These are phyloP conservation scores for Colletotrichum lupini DNA, from an alignment of 2,329 filamentous ascomycete species.

Conservation along the genomic window DNA sequence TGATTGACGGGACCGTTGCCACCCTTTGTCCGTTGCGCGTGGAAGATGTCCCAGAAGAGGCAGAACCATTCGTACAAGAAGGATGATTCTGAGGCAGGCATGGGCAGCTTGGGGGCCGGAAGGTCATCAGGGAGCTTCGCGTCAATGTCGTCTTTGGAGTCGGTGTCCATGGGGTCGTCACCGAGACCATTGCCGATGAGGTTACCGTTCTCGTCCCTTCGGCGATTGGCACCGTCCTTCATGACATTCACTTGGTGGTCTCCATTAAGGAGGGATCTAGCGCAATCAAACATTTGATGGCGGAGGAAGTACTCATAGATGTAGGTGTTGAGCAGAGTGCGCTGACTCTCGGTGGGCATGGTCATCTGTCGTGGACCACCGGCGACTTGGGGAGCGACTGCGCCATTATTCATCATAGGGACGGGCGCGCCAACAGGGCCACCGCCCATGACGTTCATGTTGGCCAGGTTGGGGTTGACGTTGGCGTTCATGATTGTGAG, in stretches of 20 bases:
- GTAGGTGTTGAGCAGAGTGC: constrained; percentile 80
- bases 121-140: constrained; percentile 82
- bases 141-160: constrained; percentile 81
- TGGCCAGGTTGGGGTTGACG: constrained; percentile 70
- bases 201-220: constrained; percentile 75
- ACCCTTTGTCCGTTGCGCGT: constrained; percentile 79
- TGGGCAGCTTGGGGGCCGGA: constrained; percentile 77
- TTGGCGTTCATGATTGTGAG: constrained; percentile 66
- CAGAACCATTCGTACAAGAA: constrained; percentile 99
- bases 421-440: constrained; percentile 73
- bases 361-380: constrained; percentile 37
- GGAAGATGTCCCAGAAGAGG: constrained; percentile 96
- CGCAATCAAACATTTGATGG: constrained; percentile 85
- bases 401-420: constrained; percentile 75
- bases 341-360: constrained; percentile 52
- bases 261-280: constrained; percentile 76
- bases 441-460: constrained; percentile 76
- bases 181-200: constrained; percentile 74
- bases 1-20: constrained; percentile 73
- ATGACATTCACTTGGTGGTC: constrained; percentile 74
- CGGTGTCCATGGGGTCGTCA: constrained; percentile 84
- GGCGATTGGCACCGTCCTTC: constrained; percentile 76
- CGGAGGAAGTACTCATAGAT: constrained; percentile 94
- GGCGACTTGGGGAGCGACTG: constrained; percentile 45
- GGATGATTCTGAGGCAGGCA: constrained; percentile 74